Conservation (phyloP, 2,329 filamentous ascomycete species). For the Aspergillus novoparasiticus region DNA sequence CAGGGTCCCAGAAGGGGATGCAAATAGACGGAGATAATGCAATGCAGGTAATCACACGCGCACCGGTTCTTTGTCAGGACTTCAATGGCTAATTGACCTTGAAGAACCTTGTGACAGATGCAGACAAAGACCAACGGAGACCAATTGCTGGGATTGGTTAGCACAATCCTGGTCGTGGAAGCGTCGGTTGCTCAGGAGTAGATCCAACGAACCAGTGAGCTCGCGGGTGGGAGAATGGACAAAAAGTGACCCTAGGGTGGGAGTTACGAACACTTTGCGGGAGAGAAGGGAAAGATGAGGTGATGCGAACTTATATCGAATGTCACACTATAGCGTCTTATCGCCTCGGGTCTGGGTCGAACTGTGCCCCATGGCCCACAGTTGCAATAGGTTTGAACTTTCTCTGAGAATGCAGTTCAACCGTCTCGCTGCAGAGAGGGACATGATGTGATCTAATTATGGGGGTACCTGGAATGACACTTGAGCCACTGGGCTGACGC, state of each 20-base stretch:
- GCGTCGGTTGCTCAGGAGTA: neutral
- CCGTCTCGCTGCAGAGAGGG: neutral
- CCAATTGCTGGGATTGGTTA: neutral
- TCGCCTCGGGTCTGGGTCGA: neutral
- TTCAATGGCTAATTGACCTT: neutral
- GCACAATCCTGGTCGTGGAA: neutral
- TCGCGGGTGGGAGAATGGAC: neutral
- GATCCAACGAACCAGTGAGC: neutral
- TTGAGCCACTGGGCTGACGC: neutral
- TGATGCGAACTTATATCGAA: neutral
- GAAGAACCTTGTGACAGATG: neutral
- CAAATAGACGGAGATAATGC: neutral
- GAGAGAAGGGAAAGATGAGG: neutral
- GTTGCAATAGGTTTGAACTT: neutral
- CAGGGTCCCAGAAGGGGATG: neutral
- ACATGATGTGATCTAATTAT: neutral
- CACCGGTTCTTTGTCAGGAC: neutral
- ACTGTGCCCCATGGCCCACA: constrained; percentile 1
- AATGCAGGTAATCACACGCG: constrained; percentile 3
- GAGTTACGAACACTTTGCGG: neutral
- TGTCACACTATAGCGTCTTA: neutral
- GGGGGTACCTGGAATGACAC: neutral
- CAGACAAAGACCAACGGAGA: neutral
- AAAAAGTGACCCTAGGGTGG: neutral
- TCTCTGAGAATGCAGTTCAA: neutral